These are phyloP conservation scores for Trametes hirsuta DNA, from an alignment of 1,284 basidiomycete species.

Conservation along the genomic window DNA sequence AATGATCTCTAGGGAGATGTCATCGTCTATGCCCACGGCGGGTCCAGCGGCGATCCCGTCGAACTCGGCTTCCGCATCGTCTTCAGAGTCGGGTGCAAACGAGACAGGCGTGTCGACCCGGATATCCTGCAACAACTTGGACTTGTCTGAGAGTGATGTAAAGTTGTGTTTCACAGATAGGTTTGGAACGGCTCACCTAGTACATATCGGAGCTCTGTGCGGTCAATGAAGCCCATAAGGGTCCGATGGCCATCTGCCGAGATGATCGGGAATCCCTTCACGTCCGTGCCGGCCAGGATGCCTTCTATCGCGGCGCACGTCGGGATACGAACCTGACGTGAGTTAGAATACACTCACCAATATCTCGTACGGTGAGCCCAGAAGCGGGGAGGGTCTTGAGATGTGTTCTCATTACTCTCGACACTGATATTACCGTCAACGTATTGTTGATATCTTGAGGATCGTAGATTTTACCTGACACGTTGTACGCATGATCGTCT, in stretches of 20 bases:
- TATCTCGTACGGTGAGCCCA: slow-evolving; percentile 76
- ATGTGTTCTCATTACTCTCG: slow-evolving; percentile 86
- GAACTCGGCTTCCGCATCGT: slow-evolving; percentile 51
- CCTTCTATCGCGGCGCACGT: slow-evolving; percentile 50
- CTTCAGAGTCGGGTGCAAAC: slow-evolving; percentile 55
- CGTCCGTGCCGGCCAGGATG: slow-evolving; percentile 68
- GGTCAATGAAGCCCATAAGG: slow-evolving; percentile 88
- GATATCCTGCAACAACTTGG: slow-evolving; percentile 63
- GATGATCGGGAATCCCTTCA: slow-evolving; percentile 93
- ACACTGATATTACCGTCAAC: slow-evolving; percentile 54
- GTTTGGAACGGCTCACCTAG: slow-evolving; percentile 56
- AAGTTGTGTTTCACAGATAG: background rate
- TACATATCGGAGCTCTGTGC: slow-evolving; percentile 85
- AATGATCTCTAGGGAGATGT: slow-evolving; percentile 63
- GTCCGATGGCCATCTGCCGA: slow-evolving; percentile 57
- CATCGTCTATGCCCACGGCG: slow-evolving; percentile 66
- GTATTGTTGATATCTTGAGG: too few species aligned
- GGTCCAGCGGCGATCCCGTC: slow-evolving; percentile 53
- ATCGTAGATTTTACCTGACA: slow-evolving; percentile 64
- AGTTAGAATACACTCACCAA: slow-evolving; percentile 53
- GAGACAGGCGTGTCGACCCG: slow-evolving; percentile 70
- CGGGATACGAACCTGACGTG: too few species aligned
- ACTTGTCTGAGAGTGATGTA: slow-evolving; percentile 59
- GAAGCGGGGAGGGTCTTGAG: slow-evolving; percentile 73
- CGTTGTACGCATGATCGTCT: slow-evolving; percentile 89